phyloP scores from a whole-genome alignment of 345 rosid genomes.

The thale cress (Arabidopsis thaliana) region DNA sequence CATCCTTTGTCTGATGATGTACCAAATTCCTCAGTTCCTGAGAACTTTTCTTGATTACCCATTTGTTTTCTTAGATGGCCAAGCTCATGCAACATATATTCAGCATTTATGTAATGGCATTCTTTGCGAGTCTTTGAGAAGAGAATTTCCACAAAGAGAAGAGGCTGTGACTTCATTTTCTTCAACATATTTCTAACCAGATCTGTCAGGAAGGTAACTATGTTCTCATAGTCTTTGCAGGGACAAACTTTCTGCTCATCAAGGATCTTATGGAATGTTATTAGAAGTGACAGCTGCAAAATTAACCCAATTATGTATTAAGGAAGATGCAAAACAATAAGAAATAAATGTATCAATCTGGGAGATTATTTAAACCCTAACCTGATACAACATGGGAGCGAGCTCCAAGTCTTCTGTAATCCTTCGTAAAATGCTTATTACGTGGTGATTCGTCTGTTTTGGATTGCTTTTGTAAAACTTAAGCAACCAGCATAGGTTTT shows the following conservation, averaged over 20 bases:
- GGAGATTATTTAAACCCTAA: conserved; percentile 28
- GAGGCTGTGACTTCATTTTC: conserved; percentile 86
- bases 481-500: conserved; percentile 91
- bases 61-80: conserved; percentile 65
- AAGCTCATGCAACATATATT: conserved; percentile 82
- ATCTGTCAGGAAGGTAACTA: conserved; percentile 68
- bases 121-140: conserved; percentile 87
- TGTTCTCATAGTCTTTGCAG: conserved; percentile 58
- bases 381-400: conserved; percentile 98
- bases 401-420: conserved; percentile 87
- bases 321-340: conserved; percentile 4
- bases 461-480: conserved; percentile 83
- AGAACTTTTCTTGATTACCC: conserved; percentile 47
- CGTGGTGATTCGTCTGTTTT: conserved; percentile 61
- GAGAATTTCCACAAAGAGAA: conserved; percentile 92
- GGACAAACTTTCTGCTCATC: conserved; percentile 76
- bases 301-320: conserved; percentile 11
- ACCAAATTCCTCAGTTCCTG: conserved; percentile 55
- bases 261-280: conserved; percentile 74
- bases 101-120: conserved; percentile 86
- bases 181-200: conserved; percentile 77
- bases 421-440: conserved; percentile 68
- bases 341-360: background rate
- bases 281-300: conserved; percentile 81
- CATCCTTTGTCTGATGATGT: conserved; percentile 56